A percentile compares a stretch with the other conserved stretches of the same genome.
Conservation (phyloP, 805 yeast species). For the Scheffersomyces spartinae region DNA sequence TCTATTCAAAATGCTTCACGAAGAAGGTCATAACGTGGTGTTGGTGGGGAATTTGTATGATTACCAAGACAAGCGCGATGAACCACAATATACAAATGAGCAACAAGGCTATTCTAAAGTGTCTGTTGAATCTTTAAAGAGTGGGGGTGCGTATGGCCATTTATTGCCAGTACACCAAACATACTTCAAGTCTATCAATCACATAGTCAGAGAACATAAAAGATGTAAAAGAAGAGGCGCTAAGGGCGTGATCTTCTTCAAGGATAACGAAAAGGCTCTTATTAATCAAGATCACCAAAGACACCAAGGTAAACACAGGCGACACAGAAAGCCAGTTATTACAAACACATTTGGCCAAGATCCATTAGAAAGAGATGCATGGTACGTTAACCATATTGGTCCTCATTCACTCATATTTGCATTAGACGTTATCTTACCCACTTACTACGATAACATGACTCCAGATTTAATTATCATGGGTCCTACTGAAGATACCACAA, state of each 20-base stretch:
- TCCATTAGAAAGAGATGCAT: slow-evolving; percentile 16
- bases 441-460: slow-evolving; percentile 11
- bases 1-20: slow-evolving; percentile 15
- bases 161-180: slow-evolving; percentile 18
- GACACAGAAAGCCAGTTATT: slow-evolving; percentile 2
- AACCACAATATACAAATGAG: slow-evolving; percentile 4
- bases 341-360: slow-evolving; percentile 19
- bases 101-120: too few species aligned
- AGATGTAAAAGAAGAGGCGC: slow-evolving; percentile 6
- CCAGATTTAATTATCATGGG: slow-evolving; percentile 24
- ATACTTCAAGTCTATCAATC: slow-evolving; percentile 12
- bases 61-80: slow-evolving; percentile 3
- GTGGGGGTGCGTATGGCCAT: slow-evolving; percentile 27
- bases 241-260: slow-evolving; percentile 8
- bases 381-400: slow-evolving; percentile 23
- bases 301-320: slow-evolving; percentile 1
- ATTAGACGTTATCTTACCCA: slow-evolving; percentile 14
- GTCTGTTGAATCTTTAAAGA: too few species aligned
- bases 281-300: too few species aligned
- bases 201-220: slow-evolving; percentile 4
- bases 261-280: slow-evolving; percentile 1
- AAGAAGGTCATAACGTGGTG: slow-evolving; percentile 18
- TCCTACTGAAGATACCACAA: slow-evolving; percentile 19
- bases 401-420: slow-evolving; percentile 14
- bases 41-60: slow-evolving; percentile 21